These are phyloP conservation scores for Vigna hirtella DNA, from an alignment of 306 rosid species.

Conservation along the genomic window DNA sequence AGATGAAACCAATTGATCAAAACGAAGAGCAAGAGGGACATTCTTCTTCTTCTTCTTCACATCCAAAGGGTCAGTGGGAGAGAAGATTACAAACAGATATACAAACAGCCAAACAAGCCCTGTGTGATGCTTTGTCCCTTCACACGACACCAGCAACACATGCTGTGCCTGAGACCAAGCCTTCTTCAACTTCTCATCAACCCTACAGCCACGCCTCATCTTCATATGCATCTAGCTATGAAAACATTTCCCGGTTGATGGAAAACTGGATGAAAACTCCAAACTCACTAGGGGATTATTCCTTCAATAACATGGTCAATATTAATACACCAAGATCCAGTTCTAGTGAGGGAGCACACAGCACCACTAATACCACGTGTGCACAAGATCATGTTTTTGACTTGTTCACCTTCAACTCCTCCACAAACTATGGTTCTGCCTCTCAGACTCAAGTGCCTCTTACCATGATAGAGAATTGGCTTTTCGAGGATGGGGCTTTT, in stretches of 20 bases:
- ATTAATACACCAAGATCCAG: constrained; percentile 39
- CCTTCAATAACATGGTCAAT: constrained; percentile 35
- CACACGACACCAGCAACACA: constrained; percentile 43
- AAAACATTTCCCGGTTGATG: constrained; percentile 76
- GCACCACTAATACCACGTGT: constrained; percentile 32
- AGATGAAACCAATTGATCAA: constrained; percentile 45
- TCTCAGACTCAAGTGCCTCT: constrained; percentile 64
- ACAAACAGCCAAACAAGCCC: constrained; percentile 83
- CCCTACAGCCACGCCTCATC: constrained; percentile 14
- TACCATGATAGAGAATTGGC: constrained; percentile 83
- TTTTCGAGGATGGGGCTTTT: constrained; percentile 69
- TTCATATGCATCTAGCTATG: constrained; percentile 75
- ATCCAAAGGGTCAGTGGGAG: constrained; percentile 89
- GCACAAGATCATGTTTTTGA: constrained; percentile 53
- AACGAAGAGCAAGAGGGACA: constrained; percentile 30
- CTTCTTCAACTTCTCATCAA: constrained; percentile 37
- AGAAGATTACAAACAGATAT: constrained; percentile 93
- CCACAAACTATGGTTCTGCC: constrained; percentile 48
- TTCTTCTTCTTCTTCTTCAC: constrained; percentile 28
- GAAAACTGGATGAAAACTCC: constrained; percentile 80
- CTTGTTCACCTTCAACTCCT: constrained; percentile 57
- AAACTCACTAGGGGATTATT: constrained; percentile 37
- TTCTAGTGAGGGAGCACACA: constrained; percentile 64
- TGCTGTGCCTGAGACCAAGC: constrained; percentile 46
- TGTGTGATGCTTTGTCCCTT: constrained; percentile 84